These are phyloP conservation scores for Podila horticola DNA, from an alignment of 192 early-diverging fungal species.

Conservation along the genomic window DNA sequence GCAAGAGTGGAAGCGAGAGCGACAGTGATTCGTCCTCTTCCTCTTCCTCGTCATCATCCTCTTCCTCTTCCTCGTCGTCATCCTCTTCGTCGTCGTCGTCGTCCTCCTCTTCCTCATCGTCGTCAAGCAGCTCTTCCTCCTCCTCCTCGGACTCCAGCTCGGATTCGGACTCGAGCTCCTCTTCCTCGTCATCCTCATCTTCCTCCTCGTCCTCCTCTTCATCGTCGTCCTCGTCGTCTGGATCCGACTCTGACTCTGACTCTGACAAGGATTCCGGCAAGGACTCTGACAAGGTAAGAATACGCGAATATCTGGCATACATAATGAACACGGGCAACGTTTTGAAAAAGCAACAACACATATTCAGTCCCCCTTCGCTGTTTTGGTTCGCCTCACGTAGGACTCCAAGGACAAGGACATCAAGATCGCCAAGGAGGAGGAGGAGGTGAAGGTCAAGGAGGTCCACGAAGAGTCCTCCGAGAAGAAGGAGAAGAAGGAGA, in stretches of 20 bases:
- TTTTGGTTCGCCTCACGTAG: not conserved
- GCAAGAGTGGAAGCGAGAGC: not conserved
- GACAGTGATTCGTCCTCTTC: not conserved
- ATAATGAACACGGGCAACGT: not conserved
- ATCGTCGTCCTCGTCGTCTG: conserved; percentile 3
- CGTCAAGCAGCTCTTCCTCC: conserved; percentile 10
- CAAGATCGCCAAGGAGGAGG: conserved; percentile 32
- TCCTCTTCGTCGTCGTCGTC: not conserved
- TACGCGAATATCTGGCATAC: not conserved
- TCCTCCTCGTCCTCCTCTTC: conserved; percentile 13
- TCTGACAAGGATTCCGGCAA: conserved; percentile 4
- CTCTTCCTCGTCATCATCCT: not conserved
- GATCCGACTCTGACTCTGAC: conserved; percentile 25
- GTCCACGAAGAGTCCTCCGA: conserved; percentile 1
- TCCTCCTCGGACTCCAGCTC: conserved; percentile 32
- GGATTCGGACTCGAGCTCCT: conserved; percentile 15
- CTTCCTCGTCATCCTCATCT: conserved; percentile 17
- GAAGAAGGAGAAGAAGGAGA: not conserved
- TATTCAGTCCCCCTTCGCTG: not conserved
- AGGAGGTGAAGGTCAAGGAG: conserved; percentile 26
- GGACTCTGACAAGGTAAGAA: conserved; percentile 12
- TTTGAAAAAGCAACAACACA: not conserved
- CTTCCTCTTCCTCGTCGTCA: not conserved
- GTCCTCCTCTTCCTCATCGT: not conserved
- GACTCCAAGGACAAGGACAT: conserved; percentile 2